These are phyloP conservation scores for Tricholoma bakamatsutake DNA, from an alignment of 768 basidiomycete genomes.

Conservation along the genomic window DNA sequence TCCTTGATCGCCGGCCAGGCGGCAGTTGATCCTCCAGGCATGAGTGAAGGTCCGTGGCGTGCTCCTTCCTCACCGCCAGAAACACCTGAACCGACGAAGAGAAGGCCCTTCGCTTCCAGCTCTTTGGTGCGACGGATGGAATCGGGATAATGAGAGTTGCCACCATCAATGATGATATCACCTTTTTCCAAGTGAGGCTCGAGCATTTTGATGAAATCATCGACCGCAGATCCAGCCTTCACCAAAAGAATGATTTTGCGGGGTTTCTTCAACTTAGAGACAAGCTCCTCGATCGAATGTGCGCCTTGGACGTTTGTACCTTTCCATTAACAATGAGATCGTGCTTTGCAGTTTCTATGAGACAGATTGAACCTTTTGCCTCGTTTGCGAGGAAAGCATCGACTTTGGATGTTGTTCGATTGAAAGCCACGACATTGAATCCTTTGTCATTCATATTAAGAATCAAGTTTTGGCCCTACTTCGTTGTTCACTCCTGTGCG, in stretches of 20 bases:
- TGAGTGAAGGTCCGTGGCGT: slow-evolving; percentile 93
- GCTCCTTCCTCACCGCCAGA: slow-evolving; percentile 99
- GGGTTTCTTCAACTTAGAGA: slow-evolving; percentile 87
- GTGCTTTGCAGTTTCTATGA: slow-evolving; percentile 14
- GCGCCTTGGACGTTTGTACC: slow-evolving; percentile 96
- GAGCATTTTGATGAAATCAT: slow-evolving; percentile 90
- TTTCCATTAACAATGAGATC: slow-evolving; percentile 24
- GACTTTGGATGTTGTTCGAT: slow-evolving; percentile 95
- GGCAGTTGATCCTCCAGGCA: slow-evolving; percentile 93
- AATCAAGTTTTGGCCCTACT: slow-evolving; percentile 92
- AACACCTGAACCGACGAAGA: slow-evolving; percentile 98
- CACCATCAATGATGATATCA: slow-evolving; percentile 99
- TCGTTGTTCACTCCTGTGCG: slow-evolving; percentile 11
- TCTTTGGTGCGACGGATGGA: slow-evolving; percentile 92
- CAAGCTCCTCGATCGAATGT: slow-evolving; percentile 88
- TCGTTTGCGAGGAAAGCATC: slow-evolving; percentile 94
- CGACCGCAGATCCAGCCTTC: slow-evolving; percentile 95
- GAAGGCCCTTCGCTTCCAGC: slow-evolving; percentile 89
- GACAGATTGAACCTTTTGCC: slow-evolving; percentile 76
- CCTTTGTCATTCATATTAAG: slow-evolving; percentile 99
- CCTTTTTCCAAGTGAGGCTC: slow-evolving; percentile 87
- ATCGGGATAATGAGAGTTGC: slow-evolving; percentile 99
- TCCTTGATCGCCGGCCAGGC: slow-evolving; percentile 98
- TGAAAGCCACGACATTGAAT: slow-evolving; percentile 94
- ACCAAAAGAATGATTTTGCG: slow-evolving; percentile 98